Base-by-base conservation (phyloP, 2,329 filamentous ascomycete species). In the Cladorrhinum sp. region DNA sequence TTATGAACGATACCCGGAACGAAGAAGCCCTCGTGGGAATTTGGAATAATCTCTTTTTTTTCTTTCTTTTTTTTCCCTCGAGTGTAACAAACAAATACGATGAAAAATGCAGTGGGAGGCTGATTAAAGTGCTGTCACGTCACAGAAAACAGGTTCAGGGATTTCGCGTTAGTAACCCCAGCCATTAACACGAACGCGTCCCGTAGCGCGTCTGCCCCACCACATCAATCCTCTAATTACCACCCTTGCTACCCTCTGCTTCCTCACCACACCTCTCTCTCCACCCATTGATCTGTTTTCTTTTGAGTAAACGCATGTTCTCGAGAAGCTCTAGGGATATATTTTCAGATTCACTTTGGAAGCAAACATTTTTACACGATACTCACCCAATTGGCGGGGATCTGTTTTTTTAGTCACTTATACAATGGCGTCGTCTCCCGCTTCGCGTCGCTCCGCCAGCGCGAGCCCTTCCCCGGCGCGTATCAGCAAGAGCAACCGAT, bases 371-470 rank as follows among this genome's bases (percentile, higher is more conserved):
- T n/a, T n/a, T n/a, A n/a, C 46, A 36, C 36, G 16, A 42, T 24
- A 21, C 55, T 42, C 58, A 60, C 65, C 46, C 39, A 56, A n/a
- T n/a, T n/a, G n/a, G n/a, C n/a, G 12, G 36, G 36, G 14, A 42
- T 14, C n/a, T 5, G 3, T 42, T 42, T 16, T 16, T 42, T 42
- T 14, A 16, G 3, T 46, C 16, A 33, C 54, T 60, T 66, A 67
- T 66, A 67, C 66, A 71, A 86, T 85, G 82, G 75, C 80, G 70
- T 80, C 80, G n/a, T 64, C 65, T 33, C 63, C 62, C n/a, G n/a
- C 51, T 20, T 28, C 39, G 49, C 62, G 58, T 24, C 39, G 36
- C 23, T 64, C 64, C 16, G 57, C 58, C 59, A 66, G 61, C 62
- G 61, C 59, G 62, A 56, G 61, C 39, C 63, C 63, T 18, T 51